Evolutionary conservation across 352 stramenopile genomes (phyloP).

Genomic region (Thraustochytrium striatum): DNA sequence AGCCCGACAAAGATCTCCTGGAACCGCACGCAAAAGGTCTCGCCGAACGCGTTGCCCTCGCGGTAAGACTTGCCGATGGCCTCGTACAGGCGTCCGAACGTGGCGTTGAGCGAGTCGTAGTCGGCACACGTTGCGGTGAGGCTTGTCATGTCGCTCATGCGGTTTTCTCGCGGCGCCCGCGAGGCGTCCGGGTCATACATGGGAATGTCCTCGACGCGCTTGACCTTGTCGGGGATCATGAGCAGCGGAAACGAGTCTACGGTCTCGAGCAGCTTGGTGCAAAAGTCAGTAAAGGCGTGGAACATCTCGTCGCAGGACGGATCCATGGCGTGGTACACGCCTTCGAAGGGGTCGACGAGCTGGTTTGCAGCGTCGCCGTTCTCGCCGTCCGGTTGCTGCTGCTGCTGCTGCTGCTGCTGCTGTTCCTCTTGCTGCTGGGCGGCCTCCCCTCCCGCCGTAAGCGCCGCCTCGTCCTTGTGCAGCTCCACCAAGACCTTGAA

Average conservation of each 20-base stretch:
- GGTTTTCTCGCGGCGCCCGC: not conserved
- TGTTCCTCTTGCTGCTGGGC: too few relatives aligned
- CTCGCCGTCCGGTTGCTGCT: not conserved
- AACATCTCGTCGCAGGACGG: slow-evolving; percentile 33
- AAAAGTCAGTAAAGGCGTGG: slow-evolving; percentile 23
- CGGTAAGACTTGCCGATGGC: slow-evolving; percentile 9
- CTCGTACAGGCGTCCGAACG: slow-evolving; percentile 28
- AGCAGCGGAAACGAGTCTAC: slow-evolving; percentile 35
- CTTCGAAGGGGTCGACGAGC: not conserved
- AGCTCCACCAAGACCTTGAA: slow-evolving; percentile 36
- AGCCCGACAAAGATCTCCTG: slow-evolving; percentile 36
- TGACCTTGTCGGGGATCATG: slow-evolving; percentile 16
- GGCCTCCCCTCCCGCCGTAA: too few relatives aligned
- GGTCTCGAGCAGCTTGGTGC: slow-evolving; percentile 30
- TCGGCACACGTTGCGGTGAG: slow-evolving; percentile 35
- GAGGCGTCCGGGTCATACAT: slow-evolving; percentile 27
- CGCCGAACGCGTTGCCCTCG: slow-evolving; percentile 30
- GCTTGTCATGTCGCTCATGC: slow-evolving; percentile 38
- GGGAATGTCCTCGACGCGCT: slow-evolving; percentile 33
- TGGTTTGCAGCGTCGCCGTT: not conserved
- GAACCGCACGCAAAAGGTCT: not conserved
- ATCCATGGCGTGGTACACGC: slow-evolving; percentile 22
- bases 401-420: not conserved
- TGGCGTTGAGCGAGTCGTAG: slow-evolving; percentile 31
- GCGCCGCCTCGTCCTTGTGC: not conserved